Evolutionary conservation across 202 grass and related monocot genomes (phyloP).

Genomic region (Zizania palustris): DNA sequence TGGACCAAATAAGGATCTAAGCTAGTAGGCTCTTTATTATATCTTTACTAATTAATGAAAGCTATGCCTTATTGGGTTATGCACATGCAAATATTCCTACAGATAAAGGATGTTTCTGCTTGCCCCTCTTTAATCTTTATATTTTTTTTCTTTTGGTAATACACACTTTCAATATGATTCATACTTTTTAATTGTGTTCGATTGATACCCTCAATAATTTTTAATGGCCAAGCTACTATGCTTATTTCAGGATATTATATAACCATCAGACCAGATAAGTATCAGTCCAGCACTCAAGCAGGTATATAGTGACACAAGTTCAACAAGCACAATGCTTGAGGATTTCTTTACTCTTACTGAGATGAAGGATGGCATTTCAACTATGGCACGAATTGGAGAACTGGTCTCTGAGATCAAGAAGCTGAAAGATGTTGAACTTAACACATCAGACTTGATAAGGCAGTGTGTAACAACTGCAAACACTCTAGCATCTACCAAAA

Average conservation of each 20-base stretch:
- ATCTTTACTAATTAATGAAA: neutral
- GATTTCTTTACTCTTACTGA: conserved; percentile 76
- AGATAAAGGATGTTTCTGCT: neutral
- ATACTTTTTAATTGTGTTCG: neutral
- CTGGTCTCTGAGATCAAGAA: conserved; percentile 61
- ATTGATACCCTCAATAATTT: neutral
- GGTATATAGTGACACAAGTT: neutral
- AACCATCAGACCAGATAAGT: neutral
- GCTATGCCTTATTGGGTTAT: neutral
- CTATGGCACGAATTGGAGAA: conserved; percentile 49
- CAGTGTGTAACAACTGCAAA: conserved; percentile 51
- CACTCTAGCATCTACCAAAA: conserved; percentile 47
- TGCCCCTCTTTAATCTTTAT: no score
- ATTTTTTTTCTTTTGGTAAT: neutral
- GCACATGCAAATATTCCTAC: neutral
- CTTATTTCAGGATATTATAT: conserved; percentile 30
- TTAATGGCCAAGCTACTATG: conserved; percentile 15
- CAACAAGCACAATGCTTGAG: conserved; percentile 47
- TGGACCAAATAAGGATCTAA: neutral
- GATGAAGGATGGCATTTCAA: conserved; percentile 76
- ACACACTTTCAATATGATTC: neutral
- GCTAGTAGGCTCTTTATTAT: neutral
- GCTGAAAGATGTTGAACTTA: conserved; percentile 38
- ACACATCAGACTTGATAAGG: conserved; percentile 53
- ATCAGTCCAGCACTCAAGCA: neutral